These are phyloP conservation scores for Trichoderma citrinoviride DNA, from an alignment of 2,329 filamentous ascomycete genomes.

Conservation along the genomic window DNA sequence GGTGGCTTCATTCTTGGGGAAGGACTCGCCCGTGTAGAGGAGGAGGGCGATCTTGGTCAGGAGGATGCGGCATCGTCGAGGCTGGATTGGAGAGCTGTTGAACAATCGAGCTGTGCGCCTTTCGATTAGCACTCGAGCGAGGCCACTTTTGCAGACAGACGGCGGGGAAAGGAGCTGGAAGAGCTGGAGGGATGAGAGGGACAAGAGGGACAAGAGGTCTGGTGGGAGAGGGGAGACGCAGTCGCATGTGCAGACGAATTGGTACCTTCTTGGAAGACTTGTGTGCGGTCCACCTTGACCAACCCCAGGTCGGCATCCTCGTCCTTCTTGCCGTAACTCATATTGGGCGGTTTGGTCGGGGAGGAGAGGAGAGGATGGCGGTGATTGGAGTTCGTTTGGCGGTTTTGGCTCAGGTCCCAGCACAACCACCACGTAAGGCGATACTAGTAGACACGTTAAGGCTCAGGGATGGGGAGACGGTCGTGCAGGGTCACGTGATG, in stretches of 20 bases:
- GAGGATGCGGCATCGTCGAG: conserved; percentile 94
- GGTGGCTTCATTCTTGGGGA: conserved; percentile 95
- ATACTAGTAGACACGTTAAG: conserved; percentile 32
- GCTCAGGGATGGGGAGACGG: conserved; percentile 34
- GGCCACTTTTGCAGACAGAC: conserved; percentile 16
- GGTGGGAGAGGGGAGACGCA: neutral
- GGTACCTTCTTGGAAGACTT: conserved; percentile 97
- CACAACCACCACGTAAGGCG: conserved; percentile 38
- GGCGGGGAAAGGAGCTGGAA: conserved; percentile 26
- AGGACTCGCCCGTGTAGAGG: conserved; percentile 94
- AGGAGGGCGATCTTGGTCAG: conserved; percentile 96
- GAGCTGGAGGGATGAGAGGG: no score
- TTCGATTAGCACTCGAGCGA: conserved; percentile 31
- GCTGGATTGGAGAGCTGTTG: conserved; percentile 95
- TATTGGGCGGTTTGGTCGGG: conserved; percentile 51
- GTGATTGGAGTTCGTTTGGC: conserved; percentile 35
- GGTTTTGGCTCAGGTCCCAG: conserved; percentile 32
- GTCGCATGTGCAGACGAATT: conserved; percentile 23
- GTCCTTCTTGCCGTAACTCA: conserved; percentile 99
- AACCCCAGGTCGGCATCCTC: conserved; percentile 92
- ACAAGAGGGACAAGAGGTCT: neutral
- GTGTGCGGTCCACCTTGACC: conserved; percentile 96
- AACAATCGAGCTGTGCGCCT: conserved; percentile 79
- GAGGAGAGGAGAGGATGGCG: conserved; percentile 29
- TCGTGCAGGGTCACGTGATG: conserved; percentile 36